Percentiles rank a stretch among this genome's conserved stretches.
Evolutionary conservation across 2,329 filamentous ascomycete genomes (phyloP).

Genomic region (Fusarium staphyleae): DNA sequence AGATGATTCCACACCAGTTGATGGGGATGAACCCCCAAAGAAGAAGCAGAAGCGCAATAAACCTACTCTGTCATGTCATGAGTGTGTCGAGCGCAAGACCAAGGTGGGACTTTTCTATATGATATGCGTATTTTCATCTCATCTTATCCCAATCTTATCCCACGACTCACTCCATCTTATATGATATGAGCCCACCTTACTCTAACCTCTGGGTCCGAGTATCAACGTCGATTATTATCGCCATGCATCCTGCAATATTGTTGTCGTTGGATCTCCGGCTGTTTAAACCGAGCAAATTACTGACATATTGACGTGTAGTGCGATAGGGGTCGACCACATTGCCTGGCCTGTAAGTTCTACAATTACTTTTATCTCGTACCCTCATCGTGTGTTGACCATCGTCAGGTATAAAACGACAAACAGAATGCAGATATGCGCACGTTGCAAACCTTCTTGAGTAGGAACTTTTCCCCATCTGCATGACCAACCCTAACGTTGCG

Average conservation of each 20-base stretch:
- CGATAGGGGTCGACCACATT: slow-evolving; percentile 75
- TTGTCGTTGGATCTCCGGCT: neutral
- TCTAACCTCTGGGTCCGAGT: slow-evolving; percentile 7
- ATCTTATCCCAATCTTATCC: slow-evolving; percentile 2
- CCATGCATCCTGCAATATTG: neutral
- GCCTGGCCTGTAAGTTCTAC: slow-evolving; percentile 64
- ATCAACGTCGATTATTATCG: slow-evolving; percentile 2
- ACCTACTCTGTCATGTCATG: slow-evolving; percentile 78
- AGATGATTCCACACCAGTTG: slow-evolving; percentile 30
- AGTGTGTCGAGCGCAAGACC: slow-evolving; percentile 83
- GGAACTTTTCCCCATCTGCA: slow-evolving; percentile 43
- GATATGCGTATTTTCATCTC: slow-evolving; percentile 3
- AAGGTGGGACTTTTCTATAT: slow-evolving; percentile 59
- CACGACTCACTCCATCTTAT: slow-evolving; percentile 9
- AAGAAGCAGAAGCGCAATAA: slow-evolving; percentile 88
- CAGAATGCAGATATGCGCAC: slow-evolving; percentile 76
- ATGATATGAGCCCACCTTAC: slow-evolving; percentile 31
- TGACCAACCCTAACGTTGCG: slow-evolving; percentile 22
- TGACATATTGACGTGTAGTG: slow-evolving; percentile 59
- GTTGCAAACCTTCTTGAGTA: slow-evolving; percentile 81
- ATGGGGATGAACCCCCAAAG: slow-evolving; percentile 53
- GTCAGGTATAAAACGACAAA: slow-evolving; percentile 77
- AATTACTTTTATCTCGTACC: neutral
- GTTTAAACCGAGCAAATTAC: neutral
- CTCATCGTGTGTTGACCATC: slow-evolving; percentile 33